Conservation (phyloP, 2,329 filamentous ascomycete genomes). For the Aureobasidium sp. region DNA sequence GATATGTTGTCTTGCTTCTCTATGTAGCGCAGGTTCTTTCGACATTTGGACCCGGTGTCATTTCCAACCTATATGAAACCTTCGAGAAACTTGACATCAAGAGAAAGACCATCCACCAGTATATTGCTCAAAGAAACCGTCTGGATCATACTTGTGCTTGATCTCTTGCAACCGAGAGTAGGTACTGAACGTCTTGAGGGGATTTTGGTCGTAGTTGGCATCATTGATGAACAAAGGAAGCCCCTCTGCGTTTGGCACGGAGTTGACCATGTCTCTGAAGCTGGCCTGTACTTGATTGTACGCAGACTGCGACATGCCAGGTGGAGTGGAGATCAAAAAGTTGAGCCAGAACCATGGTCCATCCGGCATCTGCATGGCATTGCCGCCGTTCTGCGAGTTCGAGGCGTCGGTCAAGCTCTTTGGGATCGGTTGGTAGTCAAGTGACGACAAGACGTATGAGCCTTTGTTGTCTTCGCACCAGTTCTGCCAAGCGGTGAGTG, state of each 20-base stretch:
- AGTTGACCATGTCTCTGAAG: slow-evolving; percentile 27
- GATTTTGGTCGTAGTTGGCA: slow-evolving; percentile 9
- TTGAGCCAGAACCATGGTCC: slow-evolving; percentile 30
- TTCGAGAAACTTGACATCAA: neutral
- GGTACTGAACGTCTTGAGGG: slow-evolving; percentile 5
- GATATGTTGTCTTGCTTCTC: too few relatives aligned
- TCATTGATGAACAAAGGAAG: slow-evolving; percentile 15
- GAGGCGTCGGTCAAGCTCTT: slow-evolving; percentile 29
- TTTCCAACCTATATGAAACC: too few relatives aligned
- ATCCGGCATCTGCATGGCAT: slow-evolving; percentile 32
- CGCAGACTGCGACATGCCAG: slow-evolving; percentile 21
- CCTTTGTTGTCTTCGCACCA: slow-evolving; percentile 30
- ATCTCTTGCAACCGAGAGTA: slow-evolving; percentile 8
- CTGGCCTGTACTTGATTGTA: slow-evolving; percentile 27
- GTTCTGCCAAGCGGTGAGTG: slow-evolving; percentile 24
- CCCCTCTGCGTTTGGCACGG: slow-evolving; percentile 24
- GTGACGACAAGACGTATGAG: slow-evolving; percentile 22
- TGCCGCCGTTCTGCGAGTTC: slow-evolving; percentile 26
- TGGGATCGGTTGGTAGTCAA: slow-evolving; percentile 28
- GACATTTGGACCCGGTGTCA: too few relatives aligned
- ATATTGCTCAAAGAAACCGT: slow-evolving; percentile 1
- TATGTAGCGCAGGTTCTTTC: too few relatives aligned
- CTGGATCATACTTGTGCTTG: slow-evolving; percentile 15
- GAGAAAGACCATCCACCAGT: slow-evolving; percentile 8
- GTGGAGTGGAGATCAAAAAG: slow-evolving; percentile 26